phyloP scores from a whole-genome alignment of 2,329 filamentous ascomycete species.

The Chaetomiaceae sp. region DNA sequence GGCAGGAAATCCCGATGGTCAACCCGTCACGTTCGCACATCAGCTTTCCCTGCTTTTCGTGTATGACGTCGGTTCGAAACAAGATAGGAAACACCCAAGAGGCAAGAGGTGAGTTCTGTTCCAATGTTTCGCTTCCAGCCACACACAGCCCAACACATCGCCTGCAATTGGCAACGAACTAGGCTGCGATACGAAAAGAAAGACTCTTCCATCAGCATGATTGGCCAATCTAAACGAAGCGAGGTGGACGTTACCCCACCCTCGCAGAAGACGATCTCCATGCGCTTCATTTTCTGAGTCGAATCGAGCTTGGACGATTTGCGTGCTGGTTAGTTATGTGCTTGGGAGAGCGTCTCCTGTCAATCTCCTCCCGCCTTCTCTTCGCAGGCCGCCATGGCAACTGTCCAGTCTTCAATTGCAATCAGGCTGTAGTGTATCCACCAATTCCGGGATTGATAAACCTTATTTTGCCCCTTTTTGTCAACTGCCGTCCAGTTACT shows the following conservation, averaged over 20 bases:
- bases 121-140: neutral
- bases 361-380: neutral
- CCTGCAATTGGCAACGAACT: neutral
- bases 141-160: neutral
- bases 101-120: neutral
- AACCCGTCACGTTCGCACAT: neutral
- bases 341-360: neutral
- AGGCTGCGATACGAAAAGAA: neutral
- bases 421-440: no score
- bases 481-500: no score
- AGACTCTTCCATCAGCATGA: neutral
- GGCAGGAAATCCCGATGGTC: neutral
- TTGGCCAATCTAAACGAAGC: neutral
- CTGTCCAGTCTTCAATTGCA: no score
- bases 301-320: neutral
- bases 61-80: slow-evolving; percentile 6
- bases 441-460: no score
- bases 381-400: neutral
- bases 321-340: no score
- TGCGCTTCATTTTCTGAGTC: neutral
- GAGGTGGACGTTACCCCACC: neutral
- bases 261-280: slow-evolving; percentile 1
- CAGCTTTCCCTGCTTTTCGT: slow-evolving; percentile 3
- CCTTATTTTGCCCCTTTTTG: no score
- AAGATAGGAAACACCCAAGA: neutral